Evolutionary conservation across 1,284 basidiomycete species (phyloP).

Genomic region (Tausonia pullulans): DNA sequence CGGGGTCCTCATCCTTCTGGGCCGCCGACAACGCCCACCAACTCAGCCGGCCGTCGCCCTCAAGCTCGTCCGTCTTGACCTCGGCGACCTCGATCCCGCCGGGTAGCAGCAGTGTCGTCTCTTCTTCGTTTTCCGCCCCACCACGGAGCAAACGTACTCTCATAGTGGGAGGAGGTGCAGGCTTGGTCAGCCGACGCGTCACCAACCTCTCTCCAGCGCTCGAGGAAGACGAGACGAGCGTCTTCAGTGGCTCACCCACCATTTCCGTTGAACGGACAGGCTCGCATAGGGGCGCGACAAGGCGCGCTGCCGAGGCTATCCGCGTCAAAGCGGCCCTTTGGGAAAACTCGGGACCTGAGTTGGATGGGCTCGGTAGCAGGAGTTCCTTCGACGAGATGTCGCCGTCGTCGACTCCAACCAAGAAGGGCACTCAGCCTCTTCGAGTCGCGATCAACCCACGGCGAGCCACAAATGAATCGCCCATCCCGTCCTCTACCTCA

Average conservation of each 20-base stretch:
- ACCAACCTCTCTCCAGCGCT: conserved; percentile 11
- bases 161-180: neutral
- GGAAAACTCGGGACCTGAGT: too few relatives aligned
- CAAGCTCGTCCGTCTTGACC: neutral
- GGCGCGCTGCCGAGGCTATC: too few relatives aligned
- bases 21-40: neutral
- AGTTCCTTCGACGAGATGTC: neutral
- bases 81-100: neutral
- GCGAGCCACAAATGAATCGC: neutral
- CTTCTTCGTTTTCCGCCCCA: neutral
- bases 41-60: neutral
- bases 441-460: neutral
- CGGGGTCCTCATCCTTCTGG: too few relatives aligned
- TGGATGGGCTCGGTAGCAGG: too few relatives aligned
- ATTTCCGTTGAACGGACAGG: neutral
- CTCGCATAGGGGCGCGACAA: neutral
- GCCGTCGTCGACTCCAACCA: neutral
- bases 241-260: neutral
- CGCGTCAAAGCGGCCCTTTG: too few relatives aligned
- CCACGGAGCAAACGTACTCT: neutral
- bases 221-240: conserved; percentile 13
- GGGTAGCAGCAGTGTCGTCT: neutral
- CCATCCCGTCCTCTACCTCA: neutral
- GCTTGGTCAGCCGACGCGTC: neutral
- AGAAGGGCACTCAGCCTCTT: neutral